Base-by-base conservation (phyloP, 768 basidiomycete species). In the Fistulinella prunicolor region DNA sequence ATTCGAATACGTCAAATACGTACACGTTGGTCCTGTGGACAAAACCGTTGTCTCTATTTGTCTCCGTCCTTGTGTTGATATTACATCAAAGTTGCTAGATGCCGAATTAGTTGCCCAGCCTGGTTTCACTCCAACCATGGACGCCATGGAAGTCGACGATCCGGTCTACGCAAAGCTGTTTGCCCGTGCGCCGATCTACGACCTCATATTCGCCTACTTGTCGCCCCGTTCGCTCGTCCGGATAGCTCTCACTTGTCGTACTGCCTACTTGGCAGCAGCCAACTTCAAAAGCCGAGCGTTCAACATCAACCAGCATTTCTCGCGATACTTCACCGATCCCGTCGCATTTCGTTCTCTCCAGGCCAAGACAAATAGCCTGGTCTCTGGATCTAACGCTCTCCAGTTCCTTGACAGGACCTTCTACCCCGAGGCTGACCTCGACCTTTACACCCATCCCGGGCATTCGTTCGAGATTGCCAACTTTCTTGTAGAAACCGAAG, bases 381-480 rank as follows among this genome's bases (percentile, higher is more conserved):
- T 82, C 17, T 81, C 80, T 3, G 80, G 80, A 9, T 80, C 80
- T 0, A 67, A 63, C 22, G 79, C 78, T 0, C 69, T 81, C 3
- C 80, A 82, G 42, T 78, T 80, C 53, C 67, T 82, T 35, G 73
- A 75, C 41, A 57, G 77, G 16, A 53, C 65, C 0, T 61, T 62
- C 30, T 80, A 78, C 50, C 63, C 69, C 3, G 68, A 67, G 4
- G 69, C 79, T 0, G 80, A 82, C 51, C 70, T 82, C 8, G 81
- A 82, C 45, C 32, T 82, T 4, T 81, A 81, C 56, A 63, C 69
- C 14, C 62, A 72, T 7, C 65, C 69, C 3, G 57, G 60, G 0
- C 55, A 61, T 29, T 58, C 64, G 34, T 37, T 48, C 12, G 62
- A 65, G 20, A 60, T 80, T 5, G 69, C 66, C 0, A 38, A 38